Evolutionary conservation across 2,329 filamentous ascomycete genomes (phyloP).

Genomic region (Trichothecium sympodiale): DNA sequence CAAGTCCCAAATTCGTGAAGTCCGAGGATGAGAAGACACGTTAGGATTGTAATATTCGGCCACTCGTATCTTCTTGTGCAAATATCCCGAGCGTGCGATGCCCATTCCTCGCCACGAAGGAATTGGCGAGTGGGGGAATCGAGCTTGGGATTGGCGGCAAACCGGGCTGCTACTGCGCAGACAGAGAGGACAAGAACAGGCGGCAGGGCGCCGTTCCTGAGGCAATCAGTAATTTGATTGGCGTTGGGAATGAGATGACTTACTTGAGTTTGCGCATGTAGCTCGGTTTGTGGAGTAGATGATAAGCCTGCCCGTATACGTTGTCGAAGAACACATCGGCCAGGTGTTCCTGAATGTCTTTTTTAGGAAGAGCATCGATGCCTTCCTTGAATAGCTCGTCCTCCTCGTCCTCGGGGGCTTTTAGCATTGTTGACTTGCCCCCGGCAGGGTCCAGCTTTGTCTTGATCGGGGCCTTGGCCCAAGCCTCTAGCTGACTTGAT

Average conservation of each 20-base stretch:
- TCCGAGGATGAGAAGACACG: conserved; percentile 77
- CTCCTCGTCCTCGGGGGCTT: conserved; percentile 56
- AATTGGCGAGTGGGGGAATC: conserved; percentile 64
- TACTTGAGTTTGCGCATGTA: conserved; percentile 81
- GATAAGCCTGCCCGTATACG: conserved; percentile 90
- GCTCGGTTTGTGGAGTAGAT: conserved; percentile 89
- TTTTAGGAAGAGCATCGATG: conserved; percentile 66
- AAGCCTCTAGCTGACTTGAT: conserved; percentile 60
- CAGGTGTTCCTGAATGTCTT: conserved; percentile 85
- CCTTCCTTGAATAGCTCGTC: conserved; percentile 72
- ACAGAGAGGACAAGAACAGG: conserved; percentile 89
- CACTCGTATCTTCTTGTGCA: conserved; percentile 81
- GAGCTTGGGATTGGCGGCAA: conserved; percentile 78
- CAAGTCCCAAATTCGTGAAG: conserved; percentile 96
- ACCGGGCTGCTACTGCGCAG: conserved; percentile 89
- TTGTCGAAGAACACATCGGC: conserved; percentile 93
- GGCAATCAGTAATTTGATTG: background rate
- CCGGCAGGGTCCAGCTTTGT: conserved; percentile 1
- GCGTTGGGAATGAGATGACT: conserved; percentile 17
- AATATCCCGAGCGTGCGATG: conserved; percentile 74
- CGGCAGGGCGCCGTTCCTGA: conserved; percentile 50
- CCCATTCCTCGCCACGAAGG: conserved; percentile 85
- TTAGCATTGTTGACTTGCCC: background rate
- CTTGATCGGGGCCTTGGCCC: conserved; percentile 50
- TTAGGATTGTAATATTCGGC: conserved; percentile 92